Conservation (phyloP, 1,139 yeast genomes). For the Geotrichum carabidarum region DNA sequence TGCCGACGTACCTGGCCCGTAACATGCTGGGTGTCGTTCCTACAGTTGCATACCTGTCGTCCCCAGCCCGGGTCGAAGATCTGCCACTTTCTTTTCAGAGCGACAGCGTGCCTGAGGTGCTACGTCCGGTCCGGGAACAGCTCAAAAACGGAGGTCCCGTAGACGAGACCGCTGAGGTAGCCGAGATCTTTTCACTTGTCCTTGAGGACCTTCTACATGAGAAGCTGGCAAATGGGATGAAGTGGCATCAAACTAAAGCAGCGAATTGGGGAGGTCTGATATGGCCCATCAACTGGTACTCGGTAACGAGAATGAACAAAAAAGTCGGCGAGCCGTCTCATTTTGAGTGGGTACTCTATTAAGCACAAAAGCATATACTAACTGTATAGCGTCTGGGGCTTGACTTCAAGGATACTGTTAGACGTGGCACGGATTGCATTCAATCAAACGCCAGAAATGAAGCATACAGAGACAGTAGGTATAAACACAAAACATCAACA, state of each 20-base stretch:
- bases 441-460: slow-evolving; percentile 39
- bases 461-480: slow-evolving; percentile 30
- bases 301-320: slow-evolving; percentile 43
- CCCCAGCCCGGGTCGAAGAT: slow-evolving; percentile 4
- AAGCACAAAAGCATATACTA: slow-evolving; percentile 33
- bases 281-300: slow-evolving; percentile 32
- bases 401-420: slow-evolving; percentile 79
- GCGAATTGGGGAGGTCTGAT: slow-evolving; percentile 37
- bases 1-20: slow-evolving; percentile 74
- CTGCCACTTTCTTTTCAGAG: slow-evolving; percentile 6
- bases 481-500: background rate
- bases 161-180: slow-evolving; percentile 33
- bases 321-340: slow-evolving; percentile 50
- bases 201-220: slow-evolving; percentile 27
- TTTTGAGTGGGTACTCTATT: slow-evolving; percentile 42
- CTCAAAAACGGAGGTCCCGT: background rate
- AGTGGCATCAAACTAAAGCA: slow-evolving; percentile 35
- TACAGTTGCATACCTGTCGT: slow-evolving; percentile 54
- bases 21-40: slow-evolving; percentile 82
- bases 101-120: slow-evolving; percentile 13
- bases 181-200: slow-evolving; percentile 35
- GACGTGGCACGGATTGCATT: slow-evolving; percentile 65
- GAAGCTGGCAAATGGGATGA: slow-evolving; percentile 18
- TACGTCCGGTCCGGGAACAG: slow-evolving; percentile 35
- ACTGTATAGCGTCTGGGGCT: slow-evolving; percentile 73